Base-by-base conservation (phyloP, 2,329 filamentous ascomycete genomes). In the Corynespora cassiicola region DNA sequence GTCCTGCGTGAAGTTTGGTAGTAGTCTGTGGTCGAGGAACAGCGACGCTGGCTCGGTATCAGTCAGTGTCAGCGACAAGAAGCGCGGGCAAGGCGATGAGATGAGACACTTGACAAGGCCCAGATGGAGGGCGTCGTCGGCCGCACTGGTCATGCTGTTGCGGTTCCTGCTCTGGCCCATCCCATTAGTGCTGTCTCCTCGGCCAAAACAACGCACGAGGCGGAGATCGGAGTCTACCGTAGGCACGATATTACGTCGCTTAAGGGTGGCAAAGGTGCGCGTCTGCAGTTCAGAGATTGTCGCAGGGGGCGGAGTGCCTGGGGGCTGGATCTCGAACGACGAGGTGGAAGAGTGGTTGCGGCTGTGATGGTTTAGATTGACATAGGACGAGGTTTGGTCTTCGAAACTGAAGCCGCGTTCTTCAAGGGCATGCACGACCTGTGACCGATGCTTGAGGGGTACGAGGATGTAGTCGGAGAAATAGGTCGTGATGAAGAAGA, bases 401-500 rank as follows among this genome's bases (percentile, higher is more conserved):
- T 90, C 86, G 54, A 96, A 91, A 55, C 87, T 84, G 61, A 96
- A 96, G 1, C 90, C 90, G 30, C 87, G 82, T 12, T 84, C 81
- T 43, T 92, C 78, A 5, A 97, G 76, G 0, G 90, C 87, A 41
- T 84, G 77, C 21, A 90, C 82, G 31, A 97, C 91, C 24, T 84
- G 85, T 17, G 80, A 73, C 33, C 86, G 84, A 58, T 87, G 84
- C 61, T 85, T 87, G 36, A 78, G 78, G 1, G 94, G 91, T 1
- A 96, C 90, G 22, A 97, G 79, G 56, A 99, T 95, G 70, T 96
- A 97, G 72, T 99, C 92, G 21, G 88, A 94, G 71, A 95, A 97
- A 71, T 97, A 99, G 20, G 90, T 96, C 3, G 92, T 96, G 66
- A 96, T 95, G 78, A 97, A 97, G 76, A 97, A 96, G 62, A 99